These are phyloP conservation scores for Umbelopsis isabellina DNA, from an alignment of 192 early-diverging fungal genomes.

Conservation along the genomic window DNA sequence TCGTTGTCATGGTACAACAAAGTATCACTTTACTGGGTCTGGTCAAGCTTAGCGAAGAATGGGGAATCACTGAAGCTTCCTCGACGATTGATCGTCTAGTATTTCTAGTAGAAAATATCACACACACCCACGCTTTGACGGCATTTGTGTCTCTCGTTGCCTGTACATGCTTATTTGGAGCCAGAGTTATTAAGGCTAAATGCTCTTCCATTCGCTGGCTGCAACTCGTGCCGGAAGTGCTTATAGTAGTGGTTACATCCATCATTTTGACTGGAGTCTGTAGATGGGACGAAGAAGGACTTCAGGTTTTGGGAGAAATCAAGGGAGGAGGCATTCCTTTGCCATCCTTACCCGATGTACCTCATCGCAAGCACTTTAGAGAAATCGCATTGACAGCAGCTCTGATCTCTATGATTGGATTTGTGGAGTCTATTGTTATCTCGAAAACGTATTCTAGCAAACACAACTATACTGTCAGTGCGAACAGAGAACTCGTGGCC, in stretches of 20 bases:
- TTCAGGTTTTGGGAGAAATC: slow-evolving; percentile 81
- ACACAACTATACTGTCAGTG: slow-evolving; percentile 90
- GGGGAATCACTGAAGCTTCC: slow-evolving; percentile 62
- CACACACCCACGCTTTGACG: slow-evolving; percentile 70
- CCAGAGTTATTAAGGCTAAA: slow-evolving; percentile 58
- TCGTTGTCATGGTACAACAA: slow-evolving; percentile 93
- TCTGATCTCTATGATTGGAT: slow-evolving; percentile 94
- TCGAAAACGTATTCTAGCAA: slow-evolving; percentile 91
- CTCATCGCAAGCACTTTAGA: slow-evolving; percentile 62
- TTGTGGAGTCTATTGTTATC: slow-evolving; percentile 96
- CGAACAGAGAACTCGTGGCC: slow-evolving; percentile 97
- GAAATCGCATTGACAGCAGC: slow-evolving; percentile 81
- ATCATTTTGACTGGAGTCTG: slow-evolving; percentile 65
- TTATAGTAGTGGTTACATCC: slow-evolving; percentile 80
- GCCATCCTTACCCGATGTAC: slow-evolving; percentile 64
- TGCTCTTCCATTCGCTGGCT: slow-evolving; percentile 49
- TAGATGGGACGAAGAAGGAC: slow-evolving; percentile 73
- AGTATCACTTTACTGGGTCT: slow-evolving; percentile 75
- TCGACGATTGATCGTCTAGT: slow-evolving; percentile 81
- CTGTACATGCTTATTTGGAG: slow-evolving; percentile 68
- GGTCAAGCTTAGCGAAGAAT: slow-evolving; percentile 39
- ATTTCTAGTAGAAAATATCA: slow-evolving; percentile 68
- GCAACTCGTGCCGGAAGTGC: slow-evolving; percentile 90
- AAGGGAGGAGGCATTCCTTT: slow-evolving; percentile 62
- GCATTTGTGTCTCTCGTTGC: slow-evolving; percentile 70